These are phyloP conservation scores for Histomonas meleagridis DNA, from an alignment of 208 protist species.

Conservation along the genomic window DNA sequence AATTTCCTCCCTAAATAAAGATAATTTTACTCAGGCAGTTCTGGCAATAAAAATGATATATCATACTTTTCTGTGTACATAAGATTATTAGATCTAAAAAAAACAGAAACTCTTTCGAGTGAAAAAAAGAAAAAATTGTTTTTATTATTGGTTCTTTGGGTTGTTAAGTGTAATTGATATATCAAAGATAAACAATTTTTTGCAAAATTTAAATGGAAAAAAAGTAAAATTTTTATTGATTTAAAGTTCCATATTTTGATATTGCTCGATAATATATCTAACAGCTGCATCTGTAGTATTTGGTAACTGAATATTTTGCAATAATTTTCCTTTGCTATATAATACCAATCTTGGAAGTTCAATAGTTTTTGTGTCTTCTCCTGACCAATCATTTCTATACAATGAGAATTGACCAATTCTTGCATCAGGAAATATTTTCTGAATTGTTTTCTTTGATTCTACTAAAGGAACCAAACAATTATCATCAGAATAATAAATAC, in stretches of 20 bases:
- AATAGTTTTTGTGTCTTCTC: not conserved
- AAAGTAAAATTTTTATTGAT: not conserved
- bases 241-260: no score
- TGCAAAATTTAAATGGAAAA: not conserved
- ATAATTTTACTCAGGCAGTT: no score
- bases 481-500: not conserved
- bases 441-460: not conserved
- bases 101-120: no score
- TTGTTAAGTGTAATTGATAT: no score
- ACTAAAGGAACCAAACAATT: not conserved
- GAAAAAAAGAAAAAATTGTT: no score
- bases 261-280: no score
- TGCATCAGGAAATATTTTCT: no score
- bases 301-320: not conserved
- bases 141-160: no score
- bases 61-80: no score
- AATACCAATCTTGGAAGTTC: not conserved
- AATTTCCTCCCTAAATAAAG: no score
- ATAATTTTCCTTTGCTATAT: not conserved
- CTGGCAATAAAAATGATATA: no score
- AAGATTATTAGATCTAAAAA: no score
- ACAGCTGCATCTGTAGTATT: not conserved
- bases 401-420: not conserved
- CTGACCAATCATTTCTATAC: not conserved
- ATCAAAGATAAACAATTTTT: not conserved